Percentiles rank a stretch among this genome's conserved stretches.
Evolutionary conservation across 495 filamentous ascomycete species (phyloP).

Genomic region (Astrocystis sublimbata): DNA sequence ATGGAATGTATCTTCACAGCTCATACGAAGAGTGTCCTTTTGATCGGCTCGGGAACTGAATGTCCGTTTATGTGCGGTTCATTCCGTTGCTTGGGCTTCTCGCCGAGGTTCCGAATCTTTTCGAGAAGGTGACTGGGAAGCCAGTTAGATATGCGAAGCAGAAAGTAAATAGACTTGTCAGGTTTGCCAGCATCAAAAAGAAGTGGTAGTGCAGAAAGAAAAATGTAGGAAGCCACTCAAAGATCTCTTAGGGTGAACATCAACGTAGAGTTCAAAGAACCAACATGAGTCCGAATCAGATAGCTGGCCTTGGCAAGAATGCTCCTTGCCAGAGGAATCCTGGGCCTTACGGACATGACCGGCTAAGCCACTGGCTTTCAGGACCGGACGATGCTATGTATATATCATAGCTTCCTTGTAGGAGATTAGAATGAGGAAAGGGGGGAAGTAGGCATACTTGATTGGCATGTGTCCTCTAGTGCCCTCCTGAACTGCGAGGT

Average conservation of each 20-base stretch:
- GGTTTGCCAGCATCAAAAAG: neutral
- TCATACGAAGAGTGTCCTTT: slow-evolving; percentile 37
- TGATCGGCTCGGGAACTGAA: slow-evolving; percentile 36
- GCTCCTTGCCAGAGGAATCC: neutral
- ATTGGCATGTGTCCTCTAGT: slow-evolving; percentile 58
- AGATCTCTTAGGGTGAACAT: neutral
- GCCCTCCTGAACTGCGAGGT: slow-evolving; percentile 54
- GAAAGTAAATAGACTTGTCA: neutral
- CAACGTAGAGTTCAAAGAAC: neutral
- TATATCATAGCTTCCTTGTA: neutral
- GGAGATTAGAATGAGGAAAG: slow-evolving; percentile 21
- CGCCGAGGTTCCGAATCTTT: slow-evolving; percentile 44
- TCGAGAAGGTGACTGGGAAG: slow-evolving; percentile 43
- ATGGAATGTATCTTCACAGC: neutral
- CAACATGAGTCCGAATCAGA: neutral
- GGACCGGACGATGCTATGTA: slow-evolving; percentile 14
- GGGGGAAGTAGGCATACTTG: slow-evolving; percentile 49
- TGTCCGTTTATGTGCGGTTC: slow-evolving; percentile 27
- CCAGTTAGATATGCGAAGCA: slow-evolving; percentile 17
- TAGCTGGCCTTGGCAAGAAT: too few species aligned
- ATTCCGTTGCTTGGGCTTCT: slow-evolving; percentile 29
- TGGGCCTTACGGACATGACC: neutral
- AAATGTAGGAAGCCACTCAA: neutral
- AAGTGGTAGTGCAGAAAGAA: neutral
- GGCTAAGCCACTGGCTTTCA: neutral